phyloP scores from a whole-genome alignment of 768 basidiomycete genomes.

The Mycena olivaceomarginata region DNA sequence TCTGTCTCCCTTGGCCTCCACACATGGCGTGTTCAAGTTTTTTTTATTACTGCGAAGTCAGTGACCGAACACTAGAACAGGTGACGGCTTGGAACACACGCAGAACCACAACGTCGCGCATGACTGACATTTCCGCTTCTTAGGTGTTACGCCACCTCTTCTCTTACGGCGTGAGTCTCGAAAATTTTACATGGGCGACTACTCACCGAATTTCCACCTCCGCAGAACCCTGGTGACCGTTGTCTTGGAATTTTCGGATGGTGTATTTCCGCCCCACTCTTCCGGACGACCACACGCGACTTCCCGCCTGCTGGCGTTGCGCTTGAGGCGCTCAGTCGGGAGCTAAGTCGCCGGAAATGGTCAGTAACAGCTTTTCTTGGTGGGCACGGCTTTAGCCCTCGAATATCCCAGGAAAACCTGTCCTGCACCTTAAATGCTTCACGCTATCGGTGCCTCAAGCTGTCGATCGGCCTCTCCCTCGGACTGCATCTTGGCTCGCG shows the following conservation, averaged over 20 bases:
- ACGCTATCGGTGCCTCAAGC: no score
- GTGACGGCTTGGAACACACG: background rate
- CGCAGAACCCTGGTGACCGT: background rate
- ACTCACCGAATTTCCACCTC: background rate
- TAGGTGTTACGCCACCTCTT: background rate
- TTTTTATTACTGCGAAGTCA: background rate
- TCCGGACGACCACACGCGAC: background rate
- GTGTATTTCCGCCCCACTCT: background rate
- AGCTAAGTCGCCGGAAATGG: no score
- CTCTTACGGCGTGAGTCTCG: conserved; percentile 1
- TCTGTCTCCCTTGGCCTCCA: background rate
- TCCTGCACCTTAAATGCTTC: no score
- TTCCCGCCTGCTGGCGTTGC: background rate
- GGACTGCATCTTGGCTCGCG: no score
- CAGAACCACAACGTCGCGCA: background rate
- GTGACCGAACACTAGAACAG: background rate
- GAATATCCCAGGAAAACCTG: no score
- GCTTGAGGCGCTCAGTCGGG: no score
- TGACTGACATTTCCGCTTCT: background rate
- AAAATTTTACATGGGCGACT: background rate
- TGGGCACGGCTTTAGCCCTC: no score
- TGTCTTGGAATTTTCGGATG: background rate
- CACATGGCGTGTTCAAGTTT: background rate
- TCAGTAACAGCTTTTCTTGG: no score
- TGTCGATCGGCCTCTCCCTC: no score